These are phyloP conservation scores for Musa troglodytarum DNA, from an alignment of 176 grass and related monocot species.

Conservation along the genomic window DNA sequence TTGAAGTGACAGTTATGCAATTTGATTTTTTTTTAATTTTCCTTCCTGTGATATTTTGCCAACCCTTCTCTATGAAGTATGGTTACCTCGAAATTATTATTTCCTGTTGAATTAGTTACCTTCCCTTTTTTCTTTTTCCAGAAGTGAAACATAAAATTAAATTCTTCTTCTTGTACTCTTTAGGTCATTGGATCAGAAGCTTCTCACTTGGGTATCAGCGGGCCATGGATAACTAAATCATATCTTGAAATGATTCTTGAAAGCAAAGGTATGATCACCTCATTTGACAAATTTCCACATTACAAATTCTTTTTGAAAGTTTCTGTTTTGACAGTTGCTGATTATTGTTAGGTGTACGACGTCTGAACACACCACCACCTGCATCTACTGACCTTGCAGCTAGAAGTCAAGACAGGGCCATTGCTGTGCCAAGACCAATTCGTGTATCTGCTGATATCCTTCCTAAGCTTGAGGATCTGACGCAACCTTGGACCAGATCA, in stretches of 20 bases:
- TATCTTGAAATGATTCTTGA: constrained; percentile 99
- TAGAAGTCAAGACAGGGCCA: constrained; percentile 80
- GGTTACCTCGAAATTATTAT: neutral
- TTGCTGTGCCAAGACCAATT: constrained; percentile 73
- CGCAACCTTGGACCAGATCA: constrained; percentile 82
- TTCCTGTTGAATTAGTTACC: neutral
- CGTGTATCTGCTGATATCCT: constrained; percentile 41
- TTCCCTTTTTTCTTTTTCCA: neutral
- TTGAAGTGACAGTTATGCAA: too few species aligned
- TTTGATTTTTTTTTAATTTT: too few species aligned
- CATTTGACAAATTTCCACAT: constrained; percentile 1
- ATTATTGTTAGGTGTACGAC: constrained; percentile 61
- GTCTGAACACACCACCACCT: constrained; percentile 91
- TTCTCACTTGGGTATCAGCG: constrained; percentile 64
- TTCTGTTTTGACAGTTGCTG: constrained; percentile 33
- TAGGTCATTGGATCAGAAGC: constrained; percentile 89
- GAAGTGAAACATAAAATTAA: neutral
- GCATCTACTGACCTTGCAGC: constrained; percentile 50
- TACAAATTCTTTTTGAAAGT: constrained; percentile 8
- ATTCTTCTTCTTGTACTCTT: constrained; percentile 23
- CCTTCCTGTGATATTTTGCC: too few species aligned
- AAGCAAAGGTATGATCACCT: constrained; percentile 58
- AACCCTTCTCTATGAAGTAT: neutral
- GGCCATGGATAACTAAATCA: constrained; percentile 96
- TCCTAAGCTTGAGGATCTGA: constrained; percentile 60